Percentiles rank a stretch among this genome's conserved stretches.
phyloP scores from a whole-genome alignment of 192 early-diverging fungal genomes.

The Backusella tarrabulga region DNA sequence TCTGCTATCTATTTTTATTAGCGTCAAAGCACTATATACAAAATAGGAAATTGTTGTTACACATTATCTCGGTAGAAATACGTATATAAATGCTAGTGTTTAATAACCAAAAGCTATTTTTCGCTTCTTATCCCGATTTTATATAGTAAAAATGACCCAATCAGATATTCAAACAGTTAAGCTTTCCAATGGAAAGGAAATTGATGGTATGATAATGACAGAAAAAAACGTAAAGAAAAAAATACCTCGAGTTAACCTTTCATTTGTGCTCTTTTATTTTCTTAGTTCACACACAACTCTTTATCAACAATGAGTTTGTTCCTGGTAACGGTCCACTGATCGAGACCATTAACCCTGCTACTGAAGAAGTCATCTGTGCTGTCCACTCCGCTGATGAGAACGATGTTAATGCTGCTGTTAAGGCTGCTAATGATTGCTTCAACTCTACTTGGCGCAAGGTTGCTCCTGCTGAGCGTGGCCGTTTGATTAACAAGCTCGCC shows the following conservation, averaged over 20 bases:
- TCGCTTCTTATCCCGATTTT: background rate
- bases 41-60: background rate
- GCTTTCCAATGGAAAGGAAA: slow-evolving; percentile 17
- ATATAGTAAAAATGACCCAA: slow-evolving; percentile 16
- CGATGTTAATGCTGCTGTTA: slow-evolving; percentile 67
- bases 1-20: background rate
- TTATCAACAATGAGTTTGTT: slow-evolving; percentile 65
- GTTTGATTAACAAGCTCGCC: slow-evolving; percentile 62
- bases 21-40: background rate
- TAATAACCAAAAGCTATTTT: background rate
- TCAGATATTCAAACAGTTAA: slow-evolving; percentile 32
- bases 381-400: slow-evolving; percentile 53
- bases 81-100: background rate
- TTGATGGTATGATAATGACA: slow-evolving; percentile 16
- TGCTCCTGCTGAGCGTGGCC: slow-evolving; percentile 42
- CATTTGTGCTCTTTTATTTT: background rate
- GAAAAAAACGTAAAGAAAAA: background rate
- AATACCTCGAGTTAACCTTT: background rate
- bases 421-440: slow-evolving; percentile 49
- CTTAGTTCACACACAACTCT: slow-evolving; percentile 49
- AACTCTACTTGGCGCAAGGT: slow-evolving; percentile 50
- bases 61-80: background rate
- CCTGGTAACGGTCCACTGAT: slow-evolving; percentile 46
- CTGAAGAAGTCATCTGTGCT: slow-evolving; percentile 50
- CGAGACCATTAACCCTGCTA: slow-evolving; percentile 62